Evolutionary conservation across 164 flowering plant species (phyloP), one percentile per base, ranked within the genome.

Genomic region (Stephania japonica): DNA sequence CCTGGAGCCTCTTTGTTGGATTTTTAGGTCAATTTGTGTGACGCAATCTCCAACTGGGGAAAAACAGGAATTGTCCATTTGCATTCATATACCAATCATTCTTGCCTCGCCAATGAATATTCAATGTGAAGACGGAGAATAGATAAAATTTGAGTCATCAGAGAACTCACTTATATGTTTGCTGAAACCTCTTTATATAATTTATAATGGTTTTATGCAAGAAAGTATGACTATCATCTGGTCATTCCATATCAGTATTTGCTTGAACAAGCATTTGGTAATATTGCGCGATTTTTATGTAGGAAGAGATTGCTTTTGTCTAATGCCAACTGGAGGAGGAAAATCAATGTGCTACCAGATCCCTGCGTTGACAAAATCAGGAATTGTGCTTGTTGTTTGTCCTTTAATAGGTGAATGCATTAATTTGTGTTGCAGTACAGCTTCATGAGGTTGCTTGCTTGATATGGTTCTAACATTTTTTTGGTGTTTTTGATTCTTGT

Each of bases 321-420:
- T 91, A 47, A 92, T 94, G 97, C 97, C 98, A 68, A 94, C 98
- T 56, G 97, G 98, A 49, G 97, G 97, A 71, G 98, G 97, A 49
- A 94, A 94, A 81, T 94, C 98, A 3, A 83, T 92, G 86, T 94
- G 98, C 76, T 92, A 86, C 78, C 99, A 94, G 82, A 89, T 92
- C 61, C 97, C 99, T 67, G 95, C 97, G 25, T 70, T 94, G 71
- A 90, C 88, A 1, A 87, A 86, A 78, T 19, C 80, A 0, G 96
- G 99, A 75, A 83, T 92, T 27, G 95, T 89, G 79, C 95, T 94
- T 71, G 97, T 94, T 76, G 97, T 94, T 72, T 86, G 90, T 75
- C 99, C 97, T 70, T 84, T 92, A 75, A 91, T 94, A 83, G 97
- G 98, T 94, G 83, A 79, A 78, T 73, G 19, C 72, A 56, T 69